These are phyloP conservation scores for Leccinum pellstonianum DNA, from an alignment of 768 basidiomycete genomes.

Conservation along the genomic window DNA sequence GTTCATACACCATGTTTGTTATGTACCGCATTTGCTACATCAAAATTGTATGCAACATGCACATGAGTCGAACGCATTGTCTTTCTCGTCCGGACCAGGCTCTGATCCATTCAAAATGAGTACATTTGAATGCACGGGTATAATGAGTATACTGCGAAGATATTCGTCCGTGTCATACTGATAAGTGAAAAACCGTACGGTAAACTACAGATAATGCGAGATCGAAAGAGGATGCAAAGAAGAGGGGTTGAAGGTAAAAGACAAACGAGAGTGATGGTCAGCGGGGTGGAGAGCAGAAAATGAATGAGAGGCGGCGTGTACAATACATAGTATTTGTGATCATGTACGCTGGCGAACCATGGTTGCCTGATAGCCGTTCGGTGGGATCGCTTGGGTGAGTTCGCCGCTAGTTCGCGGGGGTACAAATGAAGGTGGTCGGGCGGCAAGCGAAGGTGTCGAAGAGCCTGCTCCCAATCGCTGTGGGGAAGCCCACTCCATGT, in stretches of 20 bases:
- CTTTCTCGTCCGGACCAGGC: conserved; percentile 8
- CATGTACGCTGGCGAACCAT: conserved; percentile 53
- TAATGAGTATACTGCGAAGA: conserved; percentile 57
- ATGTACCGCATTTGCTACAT: conserved; percentile 19
- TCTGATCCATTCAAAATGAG: conserved; percentile 37
- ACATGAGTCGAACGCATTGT: conserved; percentile 10
- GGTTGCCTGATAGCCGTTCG: conserved; percentile 45
- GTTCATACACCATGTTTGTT: conserved; percentile 25
- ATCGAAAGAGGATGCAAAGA: conserved; percentile 36
- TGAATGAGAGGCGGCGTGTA: conserved; percentile 12
- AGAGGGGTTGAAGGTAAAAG: conserved; percentile 19
- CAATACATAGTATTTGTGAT: conserved; percentile 14
- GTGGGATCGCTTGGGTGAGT: conserved; percentile 38
- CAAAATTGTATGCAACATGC: conserved; percentile 43
- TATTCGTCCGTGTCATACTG: conserved; percentile 60
- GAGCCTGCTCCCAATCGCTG: conserved; percentile 41
- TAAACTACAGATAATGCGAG: conserved; percentile 65
- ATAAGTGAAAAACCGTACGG: conserved; percentile 42
- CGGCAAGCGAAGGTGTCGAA: conserved; percentile 34
- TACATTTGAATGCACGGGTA: conserved; percentile 49
- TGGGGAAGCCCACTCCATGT: conserved; percentile 39
- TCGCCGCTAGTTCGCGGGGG: conserved; percentile 46
- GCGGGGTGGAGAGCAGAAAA: conserved; percentile 27
- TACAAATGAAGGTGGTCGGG: conserved; percentile 53
- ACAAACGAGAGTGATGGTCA: conserved; percentile 30